Evolutionary conservation across 2,329 filamentous ascomycete species (phyloP).

Genomic region (Lachnellula hyalina): DNA sequence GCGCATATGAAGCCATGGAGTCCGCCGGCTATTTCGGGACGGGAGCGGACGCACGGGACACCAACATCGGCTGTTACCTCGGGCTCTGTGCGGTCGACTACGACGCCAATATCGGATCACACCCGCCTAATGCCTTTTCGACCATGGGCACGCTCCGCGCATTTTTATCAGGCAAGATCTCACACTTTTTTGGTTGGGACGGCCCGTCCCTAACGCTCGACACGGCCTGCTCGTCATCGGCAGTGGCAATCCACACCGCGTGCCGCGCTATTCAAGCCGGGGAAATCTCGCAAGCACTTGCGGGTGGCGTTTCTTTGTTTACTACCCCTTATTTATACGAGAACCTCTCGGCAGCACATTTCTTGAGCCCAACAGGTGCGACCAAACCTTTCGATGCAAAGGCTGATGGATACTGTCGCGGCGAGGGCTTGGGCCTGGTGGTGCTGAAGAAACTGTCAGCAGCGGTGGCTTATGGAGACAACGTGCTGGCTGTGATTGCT

Average conservation of each 20-base stretch:
- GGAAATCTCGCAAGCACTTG: constrained; percentile 13
- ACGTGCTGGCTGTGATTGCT: constrained; percentile 31
- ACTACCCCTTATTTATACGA: constrained; percentile 2
- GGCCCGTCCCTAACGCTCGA: constrained; percentile 34
- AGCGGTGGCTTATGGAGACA: constrained; percentile 47
- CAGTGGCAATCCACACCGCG: constrained; percentile 33
- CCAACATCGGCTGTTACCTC: constrained; percentile 27
- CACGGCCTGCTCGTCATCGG: constrained; percentile 35
- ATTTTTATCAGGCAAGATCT: constrained; percentile 33
- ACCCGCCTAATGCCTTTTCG: constrained; percentile 30
- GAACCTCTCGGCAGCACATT: constrained; percentile 14
- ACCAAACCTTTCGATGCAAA: constrained; percentile 35
- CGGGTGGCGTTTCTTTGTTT: constrained; percentile 23
- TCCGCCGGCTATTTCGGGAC: not conserved
- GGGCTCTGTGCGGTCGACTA: constrained; percentile 28
- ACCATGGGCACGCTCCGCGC: constrained; percentile 21
- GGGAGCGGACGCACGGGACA: not conserved
- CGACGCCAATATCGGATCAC: constrained; percentile 25
- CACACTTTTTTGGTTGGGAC: constrained; percentile 34
- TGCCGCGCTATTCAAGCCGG: constrained; percentile 21
- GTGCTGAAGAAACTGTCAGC: constrained; percentile 42
- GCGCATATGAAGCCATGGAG: constrained; percentile 6
- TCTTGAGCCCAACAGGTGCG: constrained; percentile 23
- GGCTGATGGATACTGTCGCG: constrained; percentile 10
- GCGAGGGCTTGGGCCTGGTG: constrained; percentile 52